Evolutionary conservation across 78 protist species (phyloP), one percentile per base, ranked within the genome.

Genomic region (Protostelium mycophagum): DNA sequence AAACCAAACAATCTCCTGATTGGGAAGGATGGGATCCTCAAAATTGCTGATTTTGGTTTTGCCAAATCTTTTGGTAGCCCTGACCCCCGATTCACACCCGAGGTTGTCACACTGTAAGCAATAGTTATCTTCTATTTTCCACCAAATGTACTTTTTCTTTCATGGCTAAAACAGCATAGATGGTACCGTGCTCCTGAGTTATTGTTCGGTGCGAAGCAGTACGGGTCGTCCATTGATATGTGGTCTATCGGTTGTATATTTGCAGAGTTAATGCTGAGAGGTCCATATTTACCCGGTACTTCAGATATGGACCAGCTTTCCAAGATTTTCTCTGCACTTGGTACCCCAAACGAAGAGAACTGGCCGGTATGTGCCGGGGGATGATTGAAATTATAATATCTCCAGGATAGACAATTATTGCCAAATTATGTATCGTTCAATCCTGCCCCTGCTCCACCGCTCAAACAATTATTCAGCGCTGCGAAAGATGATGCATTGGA

Each of bases 141-240:
- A 35, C 0, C 10, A 0, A 5, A 89, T 1, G 37, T 38, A 51
- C 0, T 35, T 25, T 35, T 0, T 86, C 31, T 0, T 28, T 0
- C 37, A 36, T 88, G 31, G 38, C 29, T 31, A 31, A n/a, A 35
- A 84, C n/a, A 28, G 34, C 34, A 90, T 63, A 38, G 92, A 16
- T 95, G 88, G 87, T 96, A 95, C 86, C 85, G 97, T 36, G 95
- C 97, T 35, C 98, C 98, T 51, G 98, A 97, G 85, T 89, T 97
- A 85, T 90, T 97, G 83, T 96, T 94, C 92, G 97, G 97, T 38
- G 93, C 97, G 31, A 86, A 88, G 38, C 87, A 89, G 38, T 97
- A 97, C 89, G 94, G 97, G n/a, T 85, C 96, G 37, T 85, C 91
- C 9, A 90, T 96, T 35, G 97, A 97, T 88, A 91, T 91, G 37